Evolutionary conservation across 108 stramenopile genomes (phyloP).

Genomic region (Cyclotella sp.): DNA sequence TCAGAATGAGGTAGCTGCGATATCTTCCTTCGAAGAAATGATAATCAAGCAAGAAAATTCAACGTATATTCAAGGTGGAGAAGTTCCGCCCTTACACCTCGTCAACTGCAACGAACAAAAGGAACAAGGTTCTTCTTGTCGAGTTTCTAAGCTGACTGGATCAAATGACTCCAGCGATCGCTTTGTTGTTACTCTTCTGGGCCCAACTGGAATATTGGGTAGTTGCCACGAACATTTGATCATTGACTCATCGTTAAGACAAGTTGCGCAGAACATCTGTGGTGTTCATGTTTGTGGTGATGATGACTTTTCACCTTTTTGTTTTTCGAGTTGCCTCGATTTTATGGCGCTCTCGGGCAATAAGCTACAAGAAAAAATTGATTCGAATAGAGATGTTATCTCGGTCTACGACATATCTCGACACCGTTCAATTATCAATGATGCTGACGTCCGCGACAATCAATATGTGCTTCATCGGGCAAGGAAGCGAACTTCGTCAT

Average conservation of each 20-base stretch:
- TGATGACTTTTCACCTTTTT: neutral
- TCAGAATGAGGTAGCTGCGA: neutral
- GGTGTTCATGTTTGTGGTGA: no score
- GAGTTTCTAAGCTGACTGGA: constrained; percentile 5
- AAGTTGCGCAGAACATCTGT: constrained; percentile 1
- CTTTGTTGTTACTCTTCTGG: neutral
- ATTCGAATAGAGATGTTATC: neutral
- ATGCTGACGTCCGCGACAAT: neutral
- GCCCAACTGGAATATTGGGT: neutral
- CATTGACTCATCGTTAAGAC: neutral
- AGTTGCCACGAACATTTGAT: neutral
- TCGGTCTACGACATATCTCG: constrained; percentile 20
- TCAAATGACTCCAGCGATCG: constrained; percentile 9
- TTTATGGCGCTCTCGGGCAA: neutral
- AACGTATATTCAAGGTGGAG: neutral
- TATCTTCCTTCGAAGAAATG: neutral
- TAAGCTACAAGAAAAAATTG: neutral
- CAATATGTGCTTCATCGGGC: neutral
- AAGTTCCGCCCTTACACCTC: neutral
- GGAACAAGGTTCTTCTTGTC: neutral
- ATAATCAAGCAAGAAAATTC: neutral
- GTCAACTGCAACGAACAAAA: neutral
- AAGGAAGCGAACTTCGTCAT: neutral
- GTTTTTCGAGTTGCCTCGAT: constrained; percentile 23
- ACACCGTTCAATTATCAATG: neutral